A percentile compares a stretch with the other conserved stretches of the same genome.
Evolutionary conservation across 129 eudicot species (phyloP).

Genomic region (Logfia minima): DNA sequence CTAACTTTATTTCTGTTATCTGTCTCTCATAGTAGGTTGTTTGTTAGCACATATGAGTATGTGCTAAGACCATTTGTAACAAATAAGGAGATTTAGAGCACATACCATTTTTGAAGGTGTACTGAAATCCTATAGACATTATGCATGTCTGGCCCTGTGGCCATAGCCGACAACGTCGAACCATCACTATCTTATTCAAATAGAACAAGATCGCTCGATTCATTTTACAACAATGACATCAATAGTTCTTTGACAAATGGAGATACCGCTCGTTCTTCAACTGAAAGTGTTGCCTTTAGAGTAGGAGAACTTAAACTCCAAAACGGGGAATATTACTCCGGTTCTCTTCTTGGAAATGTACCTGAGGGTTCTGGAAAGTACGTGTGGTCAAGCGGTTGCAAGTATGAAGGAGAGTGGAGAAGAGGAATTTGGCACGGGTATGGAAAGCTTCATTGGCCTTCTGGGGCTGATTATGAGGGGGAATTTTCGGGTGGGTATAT

Average conservation of each 20-base stretch:
- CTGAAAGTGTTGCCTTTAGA: slow-evolving; percentile 48
- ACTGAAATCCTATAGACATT: slow-evolving; percentile 41
- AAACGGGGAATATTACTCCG: slow-evolving; percentile 72
- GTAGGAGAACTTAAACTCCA: slow-evolving; percentile 53
- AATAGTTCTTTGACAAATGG: slow-evolving; percentile 39
- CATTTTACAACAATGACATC: slow-evolving; percentile 35
- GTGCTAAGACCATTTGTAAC: slow-evolving; percentile 7
- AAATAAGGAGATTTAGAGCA: slow-evolving; percentile 6
- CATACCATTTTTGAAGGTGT: background rate
- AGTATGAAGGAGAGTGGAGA: slow-evolving; percentile 87
- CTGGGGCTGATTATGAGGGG: slow-evolving; percentile 85
- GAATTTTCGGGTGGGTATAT: slow-evolving; percentile 89
- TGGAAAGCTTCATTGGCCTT: slow-evolving; percentile 78
- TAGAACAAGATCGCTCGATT: slow-evolving; percentile 69
- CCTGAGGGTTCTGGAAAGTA: slow-evolving; percentile 87
- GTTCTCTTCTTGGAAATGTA: slow-evolving; percentile 53
- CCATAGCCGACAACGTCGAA: slow-evolving; percentile 50
- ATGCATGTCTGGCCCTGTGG: slow-evolving; percentile 92
- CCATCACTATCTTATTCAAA: slow-evolving; percentile 42
- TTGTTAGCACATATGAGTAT: background rate
- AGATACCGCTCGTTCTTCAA: slow-evolving; percentile 51
- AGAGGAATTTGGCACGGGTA: slow-evolving; percentile 70
- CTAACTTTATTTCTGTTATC: background rate
- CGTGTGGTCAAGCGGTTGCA: slow-evolving; percentile 73
- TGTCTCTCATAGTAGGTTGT: background rate